A percentile compares a stretch with the other conserved stretches of the same genome.
Evolutionary conservation across 106 monocot species (phyloP).

Genomic region (Dendrobium chrysotoxum): DNA sequence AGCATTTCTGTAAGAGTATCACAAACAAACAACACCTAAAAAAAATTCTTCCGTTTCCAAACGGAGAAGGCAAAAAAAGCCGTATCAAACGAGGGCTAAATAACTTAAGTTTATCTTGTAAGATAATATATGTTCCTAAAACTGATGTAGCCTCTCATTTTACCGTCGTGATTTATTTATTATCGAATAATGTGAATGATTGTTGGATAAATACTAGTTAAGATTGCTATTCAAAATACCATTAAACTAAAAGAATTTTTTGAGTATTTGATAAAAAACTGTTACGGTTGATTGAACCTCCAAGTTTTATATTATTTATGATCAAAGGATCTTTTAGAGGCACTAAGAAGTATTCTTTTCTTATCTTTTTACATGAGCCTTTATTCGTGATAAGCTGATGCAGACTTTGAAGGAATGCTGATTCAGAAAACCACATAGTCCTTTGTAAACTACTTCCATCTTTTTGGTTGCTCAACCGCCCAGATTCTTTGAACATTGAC

Average conservation of each 20-base stretch:
- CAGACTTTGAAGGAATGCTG: conserved; percentile 17
- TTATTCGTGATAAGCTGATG: conserved; percentile 18
- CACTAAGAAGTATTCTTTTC: background rate
- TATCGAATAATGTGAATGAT: background rate
- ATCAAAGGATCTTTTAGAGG: background rate
- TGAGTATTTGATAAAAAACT: background rate
- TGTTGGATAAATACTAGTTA: background rate
- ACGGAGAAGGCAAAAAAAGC: too few species aligned
- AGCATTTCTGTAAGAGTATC: too few species aligned
- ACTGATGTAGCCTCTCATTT: background rate
- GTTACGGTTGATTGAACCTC: background rate
- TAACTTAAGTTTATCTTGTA: background rate
- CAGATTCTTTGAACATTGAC: background rate
- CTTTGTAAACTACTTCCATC: background rate
- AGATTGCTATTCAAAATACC: background rate
- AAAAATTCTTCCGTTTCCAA: too few species aligned
- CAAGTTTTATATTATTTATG: background rate
- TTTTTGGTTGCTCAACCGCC: conserved; percentile 9
- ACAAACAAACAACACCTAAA: too few species aligned
- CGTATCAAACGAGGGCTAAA: too few species aligned
- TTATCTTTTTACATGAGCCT: background rate
- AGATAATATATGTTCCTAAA: background rate
- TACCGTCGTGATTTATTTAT: background rate
- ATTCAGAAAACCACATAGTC: conserved; percentile 10
- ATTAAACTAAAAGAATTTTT: background rate